Percentiles rank a stretch among this genome's conserved stretches.
Conservation (phyloP, 768 basidiomycete species). For the Boletus sensibilis region DNA sequence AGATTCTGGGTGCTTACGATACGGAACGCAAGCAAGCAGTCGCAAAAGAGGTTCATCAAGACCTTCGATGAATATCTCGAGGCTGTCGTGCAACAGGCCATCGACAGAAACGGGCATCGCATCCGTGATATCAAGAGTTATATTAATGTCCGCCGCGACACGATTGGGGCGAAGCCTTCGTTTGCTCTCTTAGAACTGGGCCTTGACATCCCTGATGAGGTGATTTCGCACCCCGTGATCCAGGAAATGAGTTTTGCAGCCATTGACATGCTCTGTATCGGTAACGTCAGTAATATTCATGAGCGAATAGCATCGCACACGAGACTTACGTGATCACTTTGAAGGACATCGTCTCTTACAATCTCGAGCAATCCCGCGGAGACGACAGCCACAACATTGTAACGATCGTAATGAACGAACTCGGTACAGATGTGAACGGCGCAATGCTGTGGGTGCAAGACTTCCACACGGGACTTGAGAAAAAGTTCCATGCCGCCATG, state of each 20-base stretch:
- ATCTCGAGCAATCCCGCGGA: constrained; percentile 32
- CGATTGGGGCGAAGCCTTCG: constrained; percentile 6
- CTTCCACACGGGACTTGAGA: not conserved
- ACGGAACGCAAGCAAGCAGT: constrained; percentile 3
- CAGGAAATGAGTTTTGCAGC: constrained; percentile 24
- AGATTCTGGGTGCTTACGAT: constrained; percentile 17
- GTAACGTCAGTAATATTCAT: constrained; percentile 29
- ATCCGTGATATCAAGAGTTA: constrained; percentile 42
- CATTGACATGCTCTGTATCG: constrained; percentile 38
- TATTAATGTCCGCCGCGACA: constrained; percentile 41
- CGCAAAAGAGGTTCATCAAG: constrained; percentile 4
- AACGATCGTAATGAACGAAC: constrained; percentile 48
- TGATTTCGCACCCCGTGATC: constrained; percentile 41
- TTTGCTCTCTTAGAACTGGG: constrained; percentile 23
- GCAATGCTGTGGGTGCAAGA: constrained; percentile 18
- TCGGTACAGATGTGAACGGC: constrained; percentile 13
- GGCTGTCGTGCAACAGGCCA: constrained; percentile 1
- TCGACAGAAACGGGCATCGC: constrained; percentile 6
- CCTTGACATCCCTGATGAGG: constrained; percentile 39
- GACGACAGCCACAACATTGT: constrained; percentile 41
- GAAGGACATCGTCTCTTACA: constrained; percentile 34
- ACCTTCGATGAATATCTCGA: not conserved
- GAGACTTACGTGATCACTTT: not conserved
- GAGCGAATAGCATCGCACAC: not conserved
- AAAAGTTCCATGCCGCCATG: constrained; percentile 18